Evolutionary conservation across 805 yeast species (phyloP).

Genomic region (Candida odintsovae): DNA sequence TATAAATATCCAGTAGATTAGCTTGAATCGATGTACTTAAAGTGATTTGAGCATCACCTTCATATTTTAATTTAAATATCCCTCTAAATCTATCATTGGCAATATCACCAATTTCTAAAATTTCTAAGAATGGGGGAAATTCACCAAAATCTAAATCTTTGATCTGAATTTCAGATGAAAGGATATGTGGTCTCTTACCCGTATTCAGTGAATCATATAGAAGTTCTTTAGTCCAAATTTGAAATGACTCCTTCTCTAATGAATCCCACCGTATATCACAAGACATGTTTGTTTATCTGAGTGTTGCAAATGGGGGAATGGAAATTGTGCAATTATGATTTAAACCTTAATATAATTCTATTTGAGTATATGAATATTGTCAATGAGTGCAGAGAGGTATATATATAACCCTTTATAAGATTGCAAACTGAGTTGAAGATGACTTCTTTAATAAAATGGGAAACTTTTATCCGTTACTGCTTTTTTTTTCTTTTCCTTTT

Average conservation of each 20-base stretch:
- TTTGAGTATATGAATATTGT: too few relatives aligned
- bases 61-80: slow-evolving; percentile 69
- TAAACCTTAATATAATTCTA: too few relatives aligned
- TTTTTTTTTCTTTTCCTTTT: too few relatives aligned
- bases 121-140: slow-evolving; percentile 69
- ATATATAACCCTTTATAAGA: too few relatives aligned
- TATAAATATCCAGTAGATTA: slow-evolving; percentile 69
- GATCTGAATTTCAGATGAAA: slow-evolving; percentile 64
- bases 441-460: too few relatives aligned
- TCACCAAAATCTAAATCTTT: slow-evolving; percentile 69
- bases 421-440: too few relatives aligned
- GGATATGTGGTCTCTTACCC: slow-evolving; percentile 63
- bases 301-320: background rate
- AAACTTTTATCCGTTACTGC: too few relatives aligned
- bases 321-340: too few relatives aligned
- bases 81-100: slow-evolving; percentile 75
- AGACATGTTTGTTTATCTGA: slow-evolving; percentile 43
- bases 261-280: slow-evolving; percentile 76
- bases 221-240: slow-evolving; percentile 57
- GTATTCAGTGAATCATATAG: slow-evolving; percentile 69
- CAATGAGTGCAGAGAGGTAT: too few relatives aligned
- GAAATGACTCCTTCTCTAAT: slow-evolving; percentile 57
- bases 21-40: slow-evolving; percentile 80
- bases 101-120: slow-evolving; percentile 76
- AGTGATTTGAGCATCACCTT: slow-evolving; percentile 71